Conservation (phyloP, 495 filamentous ascomycete species). For the Penicillium egyptiacum region DNA sequence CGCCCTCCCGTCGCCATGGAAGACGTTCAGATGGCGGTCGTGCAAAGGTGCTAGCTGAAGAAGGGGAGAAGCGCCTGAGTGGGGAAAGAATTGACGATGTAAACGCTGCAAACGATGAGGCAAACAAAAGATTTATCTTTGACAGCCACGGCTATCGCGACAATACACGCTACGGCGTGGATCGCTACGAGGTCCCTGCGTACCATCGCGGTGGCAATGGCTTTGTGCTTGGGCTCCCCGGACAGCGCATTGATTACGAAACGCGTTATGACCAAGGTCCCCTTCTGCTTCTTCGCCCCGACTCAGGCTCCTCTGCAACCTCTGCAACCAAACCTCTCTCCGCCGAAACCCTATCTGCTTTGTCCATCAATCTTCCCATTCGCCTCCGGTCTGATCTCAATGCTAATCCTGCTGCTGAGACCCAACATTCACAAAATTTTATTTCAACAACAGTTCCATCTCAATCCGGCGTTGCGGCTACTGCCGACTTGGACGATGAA, state of each 20-base stretch:
- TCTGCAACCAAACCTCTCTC: constrained; percentile 2
- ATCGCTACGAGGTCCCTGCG: constrained; percentile 59
- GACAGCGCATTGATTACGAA: constrained; percentile 55
- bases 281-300: constrained; percentile 45
- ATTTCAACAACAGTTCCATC: constrained; percentile 1
- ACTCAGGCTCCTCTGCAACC: background rate
- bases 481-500: constrained; percentile 43
- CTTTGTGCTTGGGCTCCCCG: constrained; percentile 54
- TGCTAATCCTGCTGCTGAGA: background rate
- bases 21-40: background rate
- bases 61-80: background rate
- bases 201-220: constrained; percentile 63
- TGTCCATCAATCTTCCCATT: constrained; percentile 14
- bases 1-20: background rate
- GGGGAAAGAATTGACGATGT: background rate
- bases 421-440: background rate
- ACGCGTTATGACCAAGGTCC: constrained; percentile 42
- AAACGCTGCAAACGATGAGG: background rate
- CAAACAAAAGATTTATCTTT: constrained; percentile 34
- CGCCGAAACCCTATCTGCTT: background rate
- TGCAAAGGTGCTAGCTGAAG: background rate
- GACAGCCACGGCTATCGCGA: constrained; percentile 62
- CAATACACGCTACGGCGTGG: constrained; percentile 60
- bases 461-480: background rate
- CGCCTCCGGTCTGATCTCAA: constrained; percentile 8